Evolutionary conservation across 2,329 filamentous ascomycete genomes (phyloP), one percentile per base, ranked within the genome.

Genomic region (Calonectria pauciramosa): DNA sequence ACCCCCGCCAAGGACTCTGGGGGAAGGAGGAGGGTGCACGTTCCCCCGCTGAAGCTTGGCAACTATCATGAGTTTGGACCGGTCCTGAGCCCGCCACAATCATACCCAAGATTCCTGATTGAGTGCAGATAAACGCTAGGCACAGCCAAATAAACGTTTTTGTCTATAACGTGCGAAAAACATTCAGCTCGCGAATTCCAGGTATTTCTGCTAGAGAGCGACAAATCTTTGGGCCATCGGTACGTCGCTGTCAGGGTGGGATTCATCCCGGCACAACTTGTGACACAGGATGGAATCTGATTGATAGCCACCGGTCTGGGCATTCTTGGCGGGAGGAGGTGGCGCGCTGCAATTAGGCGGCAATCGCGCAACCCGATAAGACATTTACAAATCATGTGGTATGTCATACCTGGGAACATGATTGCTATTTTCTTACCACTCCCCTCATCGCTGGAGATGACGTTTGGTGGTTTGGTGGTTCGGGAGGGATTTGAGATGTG

Each of bases 1-100:
- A 51, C 32, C 47, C 23, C 66, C 52, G 66, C 71, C 71, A 73
- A 73, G 71, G 65, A 26, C 30, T 47, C 70, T 66, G 54, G 68
- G 68, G 54, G 63, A 69, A n/a, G 18, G 4, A 32, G 56, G 34
- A 30, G 30, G 71, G 66, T 60, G 71, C 70, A 68, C 65, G 65
- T 66, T 73, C 71, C 71, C 66, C 41, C 70, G 18, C 49, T 56
- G 56, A 36, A 69, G 28, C 51, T 56, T 49, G 23, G 47, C 38
- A 54, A 47, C 47, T 49, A 70, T 69, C 71, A 54, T 38, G 56
- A 69, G 71, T 69, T 60, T 60, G 36, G 51, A 26, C 30, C 14
- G n/a, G 54, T 26, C 44, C 51, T 64, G 28, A 56, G 28, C 26
- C 13, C 65, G 70, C 54, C 56, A 65, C 64, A 30, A n/a, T 44